These are phyloP conservation scores for Blastomyces silverae DNA, from an alignment of 2,329 filamentous ascomycete genomes.

Conservation along the genomic window DNA sequence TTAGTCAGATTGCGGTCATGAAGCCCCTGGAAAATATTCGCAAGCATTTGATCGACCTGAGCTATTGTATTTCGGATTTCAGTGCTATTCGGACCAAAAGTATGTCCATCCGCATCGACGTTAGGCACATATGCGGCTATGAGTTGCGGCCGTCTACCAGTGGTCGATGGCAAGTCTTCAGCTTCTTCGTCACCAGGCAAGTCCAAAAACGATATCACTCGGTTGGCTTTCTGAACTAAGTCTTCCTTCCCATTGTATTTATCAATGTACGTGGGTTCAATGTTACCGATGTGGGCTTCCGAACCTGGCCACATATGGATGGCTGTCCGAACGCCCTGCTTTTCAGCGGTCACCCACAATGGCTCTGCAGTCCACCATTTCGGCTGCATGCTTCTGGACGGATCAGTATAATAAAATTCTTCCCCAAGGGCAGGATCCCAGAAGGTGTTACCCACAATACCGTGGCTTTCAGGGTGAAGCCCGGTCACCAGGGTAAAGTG, in stretches of 20 bases:
- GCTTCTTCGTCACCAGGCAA: slow-evolving; percentile 62
- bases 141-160: slow-evolving; percentile 68
- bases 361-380: slow-evolving; percentile 97
- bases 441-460: slow-evolving; percentile 88
- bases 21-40: slow-evolving; percentile 65
- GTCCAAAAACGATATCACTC: slow-evolving; percentile 78
- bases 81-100: slow-evolving; percentile 88
- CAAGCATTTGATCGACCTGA: slow-evolving; percentile 77
- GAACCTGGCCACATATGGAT: slow-evolving; percentile 99
- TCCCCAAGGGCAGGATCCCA: slow-evolving; percentile 73
- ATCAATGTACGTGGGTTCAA: slow-evolving; percentile 74
- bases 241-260: slow-evolving; percentile 72
- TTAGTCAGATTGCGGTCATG: slow-evolving; percentile 74
- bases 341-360: slow-evolving; percentile 87
- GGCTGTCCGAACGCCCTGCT: slow-evolving; percentile 66
- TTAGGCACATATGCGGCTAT: slow-evolving; percentile 94
- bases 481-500: slow-evolving; percentile 93
- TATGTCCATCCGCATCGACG: slow-evolving; percentile 80
- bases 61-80: slow-evolving; percentile 74
- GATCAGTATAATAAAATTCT: slow-evolving; percentile 84
- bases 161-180: slow-evolving; percentile 38
- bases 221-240: slow-evolving; percentile 66
- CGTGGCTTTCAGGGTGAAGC: slow-evolving; percentile 85
- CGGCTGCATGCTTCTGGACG: slow-evolving; percentile 64
- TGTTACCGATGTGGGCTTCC: slow-evolving; percentile 72